Base-by-base conservation (phyloP, 148 eudicot species). In the Silene uniflora region DNA sequence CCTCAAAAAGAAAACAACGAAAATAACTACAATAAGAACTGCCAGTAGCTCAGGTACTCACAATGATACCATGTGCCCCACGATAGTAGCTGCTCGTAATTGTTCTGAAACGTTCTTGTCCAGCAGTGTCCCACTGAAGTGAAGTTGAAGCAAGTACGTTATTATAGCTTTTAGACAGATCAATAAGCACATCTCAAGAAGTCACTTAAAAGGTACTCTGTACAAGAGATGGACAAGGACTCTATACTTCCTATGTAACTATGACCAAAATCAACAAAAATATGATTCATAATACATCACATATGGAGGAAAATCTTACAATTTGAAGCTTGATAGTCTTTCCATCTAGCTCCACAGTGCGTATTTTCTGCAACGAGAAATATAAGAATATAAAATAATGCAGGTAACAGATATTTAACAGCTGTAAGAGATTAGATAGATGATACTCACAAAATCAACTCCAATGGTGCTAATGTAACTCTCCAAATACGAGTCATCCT, bases 381-480 rank as follows among this genome's bases (percentile, higher is more conserved):
- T 7, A 74, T 6, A 73, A 67, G 39, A 22, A 70, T 14, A 63
- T 81, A 18, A 42, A 67, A 68, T 54, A 21, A 23, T 59, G 71
- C 58, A 52, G 29, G 19, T 35, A 22, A 62, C 39, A 62, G 7
- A 67, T 46, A 39, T 62, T 17, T 21, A 55, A 11, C 24, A 56
- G 23, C 22, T 19, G 32, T 42, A 64, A 46, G 74, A 7, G 64
- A 14, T 69, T 49, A 27, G 23, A 52, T 18, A 64, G 71, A 62
- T 19, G 63, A 77, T 52, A 82, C 87, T 82, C 75, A 85, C 87
- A 32, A 85, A 85, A 75, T 85, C 87, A 75, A 85, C 87, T 76
- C 87, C 87, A 68, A 85, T 85, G 52, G 87, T 85, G 77, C 87
- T 85, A 56, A 85, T 85, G 84, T 85, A 85, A 74, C 87, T 85